A percentile compares a stretch with the other conserved stretches of the same genome.
These are phyloP conservation scores for Omphalotus guepiniiformis DNA, from an alignment of 768 basidiomycete species.

Conservation along the genomic window DNA sequence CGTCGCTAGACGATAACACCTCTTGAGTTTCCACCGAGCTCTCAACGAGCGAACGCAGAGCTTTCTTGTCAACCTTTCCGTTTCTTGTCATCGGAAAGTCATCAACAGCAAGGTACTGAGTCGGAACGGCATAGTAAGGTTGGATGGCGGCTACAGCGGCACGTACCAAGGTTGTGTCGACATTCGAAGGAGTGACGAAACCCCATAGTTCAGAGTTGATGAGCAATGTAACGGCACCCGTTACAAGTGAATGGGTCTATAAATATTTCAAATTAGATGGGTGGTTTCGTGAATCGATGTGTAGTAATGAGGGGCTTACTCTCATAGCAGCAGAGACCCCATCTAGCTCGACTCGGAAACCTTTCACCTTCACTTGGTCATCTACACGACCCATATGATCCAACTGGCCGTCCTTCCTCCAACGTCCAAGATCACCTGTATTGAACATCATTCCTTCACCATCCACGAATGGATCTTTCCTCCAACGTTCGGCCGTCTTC, in stretches of 20 bases:
- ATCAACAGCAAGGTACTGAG: conserved; percentile 31
- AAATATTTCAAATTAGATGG: neutral
- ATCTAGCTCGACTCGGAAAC: conserved; percentile 48
- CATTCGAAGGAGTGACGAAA: conserved; percentile 36
- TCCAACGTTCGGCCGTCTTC: conserved; percentile 34
- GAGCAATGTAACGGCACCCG: conserved; percentile 34
- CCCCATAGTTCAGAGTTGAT: conserved; percentile 43
- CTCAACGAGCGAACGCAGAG: conserved; percentile 11
- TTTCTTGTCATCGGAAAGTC: conserved; percentile 38
- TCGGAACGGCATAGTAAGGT: conserved; percentile 47
- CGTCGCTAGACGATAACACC: too few relatives aligned
- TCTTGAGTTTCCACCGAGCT: neutral
- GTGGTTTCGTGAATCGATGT: neutral
- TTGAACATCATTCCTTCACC: conserved; percentile 41
- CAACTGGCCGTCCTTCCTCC: conserved; percentile 34
- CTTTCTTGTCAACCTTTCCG: conserved; percentile 37
- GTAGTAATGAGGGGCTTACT: conserved; percentile 12
- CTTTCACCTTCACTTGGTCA: conserved; percentile 49
- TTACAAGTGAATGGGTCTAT: conserved; percentile 29
- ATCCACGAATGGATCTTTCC: conserved; percentile 38
- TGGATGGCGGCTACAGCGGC: conserved; percentile 34
- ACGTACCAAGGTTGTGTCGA: conserved; percentile 27
- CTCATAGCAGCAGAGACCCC: conserved; percentile 44
- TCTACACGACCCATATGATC: conserved; percentile 38
- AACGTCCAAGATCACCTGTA: conserved; percentile 41